phyloP scores from a whole-genome alignment of 2,329 filamentous ascomycete species.

The Alternaria incomplexa region DNA sequence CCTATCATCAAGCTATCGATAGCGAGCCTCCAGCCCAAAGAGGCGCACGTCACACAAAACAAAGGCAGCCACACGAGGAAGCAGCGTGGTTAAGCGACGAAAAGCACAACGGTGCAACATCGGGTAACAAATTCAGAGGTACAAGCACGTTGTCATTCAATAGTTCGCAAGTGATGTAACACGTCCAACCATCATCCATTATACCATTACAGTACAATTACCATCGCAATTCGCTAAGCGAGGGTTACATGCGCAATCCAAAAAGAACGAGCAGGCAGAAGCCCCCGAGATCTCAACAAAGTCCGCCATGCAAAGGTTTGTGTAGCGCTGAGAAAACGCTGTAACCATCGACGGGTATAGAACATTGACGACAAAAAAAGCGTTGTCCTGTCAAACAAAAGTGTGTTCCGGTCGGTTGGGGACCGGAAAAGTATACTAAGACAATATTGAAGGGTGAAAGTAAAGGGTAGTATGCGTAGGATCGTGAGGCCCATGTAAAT shows the following conservation, averaged over 20 bases:
- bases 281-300: neutral
- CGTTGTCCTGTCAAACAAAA: neutral
- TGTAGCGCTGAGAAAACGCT: neutral
- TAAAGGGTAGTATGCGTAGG: conserved; percentile 21
- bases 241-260: conserved; percentile 19
- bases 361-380: conserved; percentile 1
- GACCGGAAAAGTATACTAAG: conserved; percentile 11
- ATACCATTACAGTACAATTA: conserved; percentile 35
- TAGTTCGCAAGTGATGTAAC: neutral
- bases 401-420: neutral
- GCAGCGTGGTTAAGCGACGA: conserved; percentile 9
- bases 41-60: neutral
- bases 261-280: conserved; percentile 10
- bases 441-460: conserved; percentile 17
- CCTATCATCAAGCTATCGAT: conserved; percentile 5
- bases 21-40: neutral
- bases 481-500: conserved; percentile 28
- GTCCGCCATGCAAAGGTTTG: neutral
- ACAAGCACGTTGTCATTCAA: neutral
- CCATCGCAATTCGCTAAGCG: conserved; percentile 4
- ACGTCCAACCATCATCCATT: conserved; percentile 1
- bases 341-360: conserved; percentile 10
- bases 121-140: neutral
- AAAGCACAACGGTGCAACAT: neutral
- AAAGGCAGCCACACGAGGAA: conserved; percentile 13